Evolutionary conservation across 2,329 filamentous ascomycete species (phyloP).

Genomic region (Trichoderma aggressivum): DNA sequence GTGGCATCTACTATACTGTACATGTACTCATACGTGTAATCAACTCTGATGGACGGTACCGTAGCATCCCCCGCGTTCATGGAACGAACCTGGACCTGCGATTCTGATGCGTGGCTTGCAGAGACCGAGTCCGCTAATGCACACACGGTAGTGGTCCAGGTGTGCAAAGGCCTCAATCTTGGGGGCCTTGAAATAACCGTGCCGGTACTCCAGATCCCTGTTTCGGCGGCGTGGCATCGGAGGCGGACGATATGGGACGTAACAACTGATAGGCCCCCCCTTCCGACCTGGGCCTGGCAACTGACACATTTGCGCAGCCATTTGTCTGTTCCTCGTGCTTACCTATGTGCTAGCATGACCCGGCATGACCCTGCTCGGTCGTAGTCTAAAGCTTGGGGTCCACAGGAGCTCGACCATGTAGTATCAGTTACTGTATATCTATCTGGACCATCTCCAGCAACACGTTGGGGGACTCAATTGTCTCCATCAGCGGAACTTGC

Average conservation of each 20-base stretch:
- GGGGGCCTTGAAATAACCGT: conserved; percentile 3
- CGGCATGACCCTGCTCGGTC: background rate
- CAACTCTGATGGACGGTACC: background rate
- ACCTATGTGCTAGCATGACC: conserved; percentile 5
- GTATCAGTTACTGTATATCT: conserved; percentile 1
- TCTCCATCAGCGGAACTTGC: background rate
- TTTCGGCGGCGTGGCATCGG: background rate
- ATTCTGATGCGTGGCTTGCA: conserved; percentile 10
- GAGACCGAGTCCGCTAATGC: conserved; percentile 16
- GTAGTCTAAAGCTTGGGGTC: conserved; percentile 9
- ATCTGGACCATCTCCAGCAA: background rate
- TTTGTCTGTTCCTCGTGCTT: conserved; percentile 3
- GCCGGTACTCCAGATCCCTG: background rate
- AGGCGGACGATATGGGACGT: conserved; percentile 2
- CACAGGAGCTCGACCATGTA: conserved; percentile 11
- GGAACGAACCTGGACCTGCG: background rate
- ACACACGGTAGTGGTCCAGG: conserved; percentile 8
- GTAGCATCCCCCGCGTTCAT: background rate
- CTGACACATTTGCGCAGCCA: conserved; percentile 1
- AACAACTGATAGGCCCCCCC: background rate
- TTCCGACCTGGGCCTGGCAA: background rate
- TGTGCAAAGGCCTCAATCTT: background rate
- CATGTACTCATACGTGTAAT: background rate
- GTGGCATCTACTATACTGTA: background rate
- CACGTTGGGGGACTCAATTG: background rate